A percentile compares a stretch with the other conserved stretches of the same genome.
phyloP scores from a whole-genome alignment of 148 eudicot species.

The Chenopodium berlandieri region DNA sequence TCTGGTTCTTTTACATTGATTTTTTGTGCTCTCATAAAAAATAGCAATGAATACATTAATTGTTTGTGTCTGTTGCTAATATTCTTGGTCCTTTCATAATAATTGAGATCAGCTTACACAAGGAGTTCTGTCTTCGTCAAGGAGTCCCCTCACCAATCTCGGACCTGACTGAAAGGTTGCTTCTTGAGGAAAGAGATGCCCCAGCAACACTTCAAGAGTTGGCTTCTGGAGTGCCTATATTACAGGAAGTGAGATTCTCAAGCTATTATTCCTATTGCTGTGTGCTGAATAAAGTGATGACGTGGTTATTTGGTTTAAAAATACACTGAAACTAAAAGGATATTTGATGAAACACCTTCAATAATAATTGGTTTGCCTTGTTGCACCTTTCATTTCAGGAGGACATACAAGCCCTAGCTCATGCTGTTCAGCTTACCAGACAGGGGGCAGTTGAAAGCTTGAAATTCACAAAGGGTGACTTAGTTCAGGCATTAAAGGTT shows the following conservation, averaged over 20 bases:
- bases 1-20: slow-evolving; percentile 1
- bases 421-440: slow-evolving; percentile 95
- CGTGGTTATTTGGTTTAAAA: not conserved
- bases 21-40: not conserved
- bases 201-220: slow-evolving; percentile 75
- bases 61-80: not conserved
- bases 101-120: slow-evolving; percentile 63
- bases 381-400: slow-evolving; percentile 40
- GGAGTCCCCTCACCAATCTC: slow-evolving; percentile 84
- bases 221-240: slow-evolving; percentile 76
- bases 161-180: slow-evolving; percentile 91
- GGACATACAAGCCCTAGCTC: slow-evolving; percentile 95
- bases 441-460: slow-evolving; percentile 92
- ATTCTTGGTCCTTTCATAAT: not conserved
- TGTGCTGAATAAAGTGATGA: not conserved
- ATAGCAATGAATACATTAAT: not conserved
- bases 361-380: not conserved
- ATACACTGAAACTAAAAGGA: not conserved
- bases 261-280: not conserved
- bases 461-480: slow-evolving; percentile 83
- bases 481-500: slow-evolving; percentile 87
- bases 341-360: not conserved
- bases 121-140: slow-evolving; percentile 83
- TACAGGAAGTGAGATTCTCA: slow-evolving; percentile 69
- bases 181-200: slow-evolving; percentile 88